Base-by-base conservation (phyloP, 1,284 basidiomycete genomes). In the Ceratobasidium papillatum region DNA sequence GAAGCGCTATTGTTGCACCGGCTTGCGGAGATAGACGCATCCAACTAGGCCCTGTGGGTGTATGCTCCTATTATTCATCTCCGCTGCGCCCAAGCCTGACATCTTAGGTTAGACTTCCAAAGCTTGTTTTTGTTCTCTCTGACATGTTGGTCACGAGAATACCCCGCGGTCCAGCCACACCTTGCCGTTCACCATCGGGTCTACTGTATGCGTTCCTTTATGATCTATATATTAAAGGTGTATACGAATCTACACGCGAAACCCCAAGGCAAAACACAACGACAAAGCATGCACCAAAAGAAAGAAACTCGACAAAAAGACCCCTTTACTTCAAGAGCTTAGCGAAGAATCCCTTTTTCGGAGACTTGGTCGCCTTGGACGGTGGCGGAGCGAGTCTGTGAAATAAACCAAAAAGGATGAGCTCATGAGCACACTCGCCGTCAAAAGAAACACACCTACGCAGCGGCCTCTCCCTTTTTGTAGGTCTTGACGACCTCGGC, bases 401-500 rank as follows among this genome's bases (percentile, higher is more conserved):
- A 25, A 61, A 36, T 64, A 27, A 59, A 45, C 34, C 17, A 38
- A 69, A 52, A 47, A 52, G 54, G 58, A 41, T 72, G 41, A 73
- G 71, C 54, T 34, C 27, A 47, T 22, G 7, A 54, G 38, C 38
- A 56, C 47, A 22, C 25, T 7, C 27, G 34, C 17, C 1, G 47
- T 30, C n/a, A 25, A 22, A 27, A 49, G 11, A 49, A 73, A 54
- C 71, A 43, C 58, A 73, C 71, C 71, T 73, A 73, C 71, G 36
- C 30, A 43, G 71, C 71, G 47, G 47, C 71, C 49, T 73, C 49
- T 65, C 76, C 76, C 65, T 71, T 77, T 54, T 75, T 61, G 76
- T 75, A 77, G n/a, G 75, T 73, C 62, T 64, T 62, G 76, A 77
- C 76, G 30, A 77, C 76, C 22, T 64, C 63, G 19, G 71, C 59